Conservation (phyloP, 1,284 basidiomycete species). For the Apiotrichum domesticum region DNA sequence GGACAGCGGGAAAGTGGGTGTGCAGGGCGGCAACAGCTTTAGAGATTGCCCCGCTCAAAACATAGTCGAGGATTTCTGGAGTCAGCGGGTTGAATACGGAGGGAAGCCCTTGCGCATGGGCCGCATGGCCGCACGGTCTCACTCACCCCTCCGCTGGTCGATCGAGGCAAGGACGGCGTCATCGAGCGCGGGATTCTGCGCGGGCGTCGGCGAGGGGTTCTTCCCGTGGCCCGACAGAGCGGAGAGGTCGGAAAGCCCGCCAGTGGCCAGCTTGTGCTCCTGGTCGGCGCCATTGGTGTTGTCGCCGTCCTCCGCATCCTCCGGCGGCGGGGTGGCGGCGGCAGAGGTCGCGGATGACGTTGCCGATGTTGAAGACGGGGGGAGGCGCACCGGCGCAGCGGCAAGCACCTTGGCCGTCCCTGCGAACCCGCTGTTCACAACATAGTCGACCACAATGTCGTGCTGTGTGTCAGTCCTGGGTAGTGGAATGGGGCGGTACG, state of each 20-base stretch:
- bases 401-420: constrained; percentile 31
- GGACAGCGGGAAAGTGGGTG: constrained; percentile 34
- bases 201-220: not conserved
- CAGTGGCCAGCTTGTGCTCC: too few relatives aligned
- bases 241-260: not conserved
- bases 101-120: too few relatives aligned
- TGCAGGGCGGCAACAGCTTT: constrained; percentile 33
- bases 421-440: constrained; percentile 33
- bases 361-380: not conserved
- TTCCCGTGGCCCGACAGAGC: not conserved
- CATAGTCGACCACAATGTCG: constrained; percentile 42
- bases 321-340: constrained; percentile 6
- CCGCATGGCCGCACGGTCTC: not conserved
- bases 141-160: constrained; percentile 35
- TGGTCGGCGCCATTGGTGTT: not conserved
- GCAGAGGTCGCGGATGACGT: not conserved
- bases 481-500: not conserved
- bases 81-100: too few relatives aligned
- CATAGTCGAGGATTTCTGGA: constrained; percentile 29
- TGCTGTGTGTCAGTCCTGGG: constrained; percentile 21
- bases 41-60: constrained; percentile 36
- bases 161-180: constrained; percentile 22
- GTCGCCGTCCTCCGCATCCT: constrained; percentile 4
- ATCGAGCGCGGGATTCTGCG: constrained; percentile 12
- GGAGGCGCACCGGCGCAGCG: not conserved